Percentiles rank a stretch among this genome's conserved stretches.
Conservation (phyloP, 2,329 filamentous ascomycete species). For the Fonsecaea pedrosoi region DNA sequence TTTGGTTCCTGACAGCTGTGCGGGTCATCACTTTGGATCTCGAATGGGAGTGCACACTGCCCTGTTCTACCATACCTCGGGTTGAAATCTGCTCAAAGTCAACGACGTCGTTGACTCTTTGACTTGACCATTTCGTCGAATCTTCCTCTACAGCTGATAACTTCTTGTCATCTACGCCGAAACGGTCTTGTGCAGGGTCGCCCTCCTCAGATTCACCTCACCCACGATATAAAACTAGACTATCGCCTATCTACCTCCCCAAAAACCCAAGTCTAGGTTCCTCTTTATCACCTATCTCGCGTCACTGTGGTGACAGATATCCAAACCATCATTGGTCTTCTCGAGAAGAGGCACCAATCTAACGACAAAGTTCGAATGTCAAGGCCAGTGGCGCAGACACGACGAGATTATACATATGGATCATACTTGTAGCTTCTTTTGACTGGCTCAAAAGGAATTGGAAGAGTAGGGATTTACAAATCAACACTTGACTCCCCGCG, state of each 20-base stretch:
- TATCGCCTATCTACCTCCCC: neutral
- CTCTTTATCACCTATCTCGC: neutral
- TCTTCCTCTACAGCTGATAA: neutral
- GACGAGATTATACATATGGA: constrained; percentile 25
- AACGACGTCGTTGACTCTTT: constrained; percentile 36
- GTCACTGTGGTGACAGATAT: neutral
- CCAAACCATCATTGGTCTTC: neutral
- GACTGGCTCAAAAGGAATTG: constrained; percentile 21
- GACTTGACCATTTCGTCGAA: constrained; percentile 9
- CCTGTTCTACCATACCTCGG: constrained; percentile 6
- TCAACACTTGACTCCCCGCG: constrained; percentile 17
- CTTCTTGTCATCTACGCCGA: neutral
- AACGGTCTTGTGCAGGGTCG: neutral
- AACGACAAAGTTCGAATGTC: neutral
- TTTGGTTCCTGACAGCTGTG: constrained; percentile 12
- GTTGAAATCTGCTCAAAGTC: constrained; percentile 29
- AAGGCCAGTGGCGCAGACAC: constrained; percentile 9
- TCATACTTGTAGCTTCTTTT: constrained; percentile 15
- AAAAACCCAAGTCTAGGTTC: neutral
- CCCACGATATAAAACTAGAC: neutral
- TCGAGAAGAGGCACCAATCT: neutral
- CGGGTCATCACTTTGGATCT: constrained; percentile 1
- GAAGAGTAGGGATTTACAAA: constrained; percentile 25
- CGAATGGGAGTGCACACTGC: neutral
- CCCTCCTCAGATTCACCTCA: neutral